Evolutionary conservation across 169 alveolate genomes (phyloP), one percentile per base, ranked within the genome.

Genomic region (Cryptosporidium bovis): DNA sequence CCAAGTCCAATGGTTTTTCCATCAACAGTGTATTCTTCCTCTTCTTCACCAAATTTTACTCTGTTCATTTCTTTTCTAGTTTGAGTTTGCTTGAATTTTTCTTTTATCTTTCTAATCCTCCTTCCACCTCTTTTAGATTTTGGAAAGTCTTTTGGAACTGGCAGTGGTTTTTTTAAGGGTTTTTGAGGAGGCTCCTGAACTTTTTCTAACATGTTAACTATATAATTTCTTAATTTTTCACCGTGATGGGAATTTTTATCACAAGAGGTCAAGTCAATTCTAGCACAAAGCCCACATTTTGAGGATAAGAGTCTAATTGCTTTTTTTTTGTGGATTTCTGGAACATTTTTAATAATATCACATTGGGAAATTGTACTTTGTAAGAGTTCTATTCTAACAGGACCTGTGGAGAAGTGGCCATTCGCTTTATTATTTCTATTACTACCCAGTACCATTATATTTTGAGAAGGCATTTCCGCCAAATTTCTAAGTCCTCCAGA

Each of bases 401-500:
- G 69, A 0, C 91, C 82, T 33, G 77, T 71, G 2, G 82, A 48
- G 24, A 64, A 65, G 12, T 51, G 55, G 16, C 91, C 82, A 83
- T 60, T 51, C 6, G 36, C 58, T 18, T 36, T 31, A 46, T 36
- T 66, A 15, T 51, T 71, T 56, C 36, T 83, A 33, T 87, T 83
- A 29, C 92, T 87, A 7, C 96, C 96, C n/a, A 94, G 92, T 44
- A 95, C 92, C 96, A 95, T 95, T 51, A 95, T 92, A 65, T 95
- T 95, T 64, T 95, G 97, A 4, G 97, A 92, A 7, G 97, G 97
- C 92, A 94, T 95, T 66, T 97, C 96, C 3, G 99, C 98, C 65
- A 97, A 92, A 82, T 93, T 95, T 50, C 92, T 90, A 40, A 98
- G 93, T 20, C 98, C 94, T 51, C 99, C 99, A 24, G 98, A 98